Evolutionary conservation across 2,329 filamentous ascomycete genomes (phyloP).

Genomic region (Ceratocystis lukuohia): DNA sequence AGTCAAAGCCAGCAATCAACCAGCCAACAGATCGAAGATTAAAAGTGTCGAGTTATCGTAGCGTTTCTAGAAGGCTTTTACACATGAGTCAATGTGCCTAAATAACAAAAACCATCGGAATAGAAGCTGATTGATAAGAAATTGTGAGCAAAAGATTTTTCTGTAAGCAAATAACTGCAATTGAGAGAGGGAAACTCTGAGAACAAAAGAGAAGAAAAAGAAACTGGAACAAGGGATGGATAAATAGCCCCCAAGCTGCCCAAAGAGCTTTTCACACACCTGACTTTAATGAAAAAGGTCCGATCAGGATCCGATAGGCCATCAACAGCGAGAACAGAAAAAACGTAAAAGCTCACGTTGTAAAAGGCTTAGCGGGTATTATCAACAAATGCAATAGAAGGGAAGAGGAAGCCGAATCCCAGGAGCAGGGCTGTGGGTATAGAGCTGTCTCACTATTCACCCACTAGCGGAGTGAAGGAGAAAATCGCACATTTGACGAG

Average conservation of each 20-base stretch:
- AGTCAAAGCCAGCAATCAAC: not conserved
- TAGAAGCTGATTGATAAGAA: conserved; percentile 16
- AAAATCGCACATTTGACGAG: conserved; percentile 9
- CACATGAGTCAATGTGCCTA: not conserved
- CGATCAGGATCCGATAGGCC: conserved; percentile 14
- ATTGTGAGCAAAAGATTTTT: not conserved
- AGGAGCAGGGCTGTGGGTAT: not conserved
- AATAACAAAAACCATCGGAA: not conserved
- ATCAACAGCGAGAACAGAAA: conserved; percentile 1
- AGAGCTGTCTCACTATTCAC: no score
- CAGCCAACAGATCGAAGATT: not conserved
- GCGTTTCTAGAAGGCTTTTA: not conserved
- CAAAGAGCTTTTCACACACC: not conserved
- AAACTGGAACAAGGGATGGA: not conserved
- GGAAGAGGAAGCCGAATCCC: not conserved
- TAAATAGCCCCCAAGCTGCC: not conserved
- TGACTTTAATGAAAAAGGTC: not conserved
- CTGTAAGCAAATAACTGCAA: not conserved
- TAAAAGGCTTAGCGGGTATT: not conserved
- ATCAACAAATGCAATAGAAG: not conserved
- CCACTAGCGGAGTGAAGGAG: not conserved
- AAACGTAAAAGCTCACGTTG: not conserved
- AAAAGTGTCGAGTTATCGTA: not conserved
- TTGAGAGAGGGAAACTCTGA: not conserved
- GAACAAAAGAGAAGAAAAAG: not conserved